A percentile compares a stretch with the other conserved stretches of the same genome.
Evolutionary conservation across 305 asterid genomes (phyloP).

Genomic region (Caryopteris hybrid): DNA sequence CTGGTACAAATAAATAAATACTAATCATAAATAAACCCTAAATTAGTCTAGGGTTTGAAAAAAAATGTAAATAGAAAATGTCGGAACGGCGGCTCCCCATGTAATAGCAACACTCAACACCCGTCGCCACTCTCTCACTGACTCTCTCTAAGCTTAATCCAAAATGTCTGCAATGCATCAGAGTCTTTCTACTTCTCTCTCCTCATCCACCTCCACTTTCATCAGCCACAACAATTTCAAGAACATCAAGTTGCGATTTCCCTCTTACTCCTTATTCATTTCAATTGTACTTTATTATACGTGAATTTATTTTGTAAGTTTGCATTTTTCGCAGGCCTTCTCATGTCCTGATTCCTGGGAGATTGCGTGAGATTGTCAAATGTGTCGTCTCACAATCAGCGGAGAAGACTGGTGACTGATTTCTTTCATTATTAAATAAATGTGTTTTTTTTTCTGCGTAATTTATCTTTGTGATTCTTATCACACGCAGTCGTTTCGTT

Average conservation of each 20-base stretch:
- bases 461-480: not conserved
- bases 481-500: not conserved
- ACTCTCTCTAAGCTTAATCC: constrained; percentile 5
- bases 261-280: not conserved
- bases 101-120: not conserved
- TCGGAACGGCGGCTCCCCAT: too few relatives aligned
- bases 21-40: not conserved
- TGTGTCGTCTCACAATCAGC: constrained; percentile 65
- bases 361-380: constrained; percentile 36
- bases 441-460: not conserved
- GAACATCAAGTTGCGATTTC: constrained; percentile 36
- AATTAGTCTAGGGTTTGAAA: constrained; percentile 22
- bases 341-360: constrained; percentile 40
- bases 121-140: not conserved
- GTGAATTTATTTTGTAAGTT: not conserved
- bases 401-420: constrained; percentile 57
- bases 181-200: constrained; percentile 42
- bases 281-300: not conserved
- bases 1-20: too few relatives aligned
- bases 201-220: constrained; percentile 61
- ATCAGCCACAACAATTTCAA: constrained; percentile 46
- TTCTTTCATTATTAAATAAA: not conserved
- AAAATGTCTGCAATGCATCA: constrained; percentile 64
- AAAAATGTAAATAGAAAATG: not conserved
- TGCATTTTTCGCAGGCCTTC: constrained; percentile 36